Base-by-base conservation (phyloP, 208 protist species). In the Trichomonas tenax region DNA sequence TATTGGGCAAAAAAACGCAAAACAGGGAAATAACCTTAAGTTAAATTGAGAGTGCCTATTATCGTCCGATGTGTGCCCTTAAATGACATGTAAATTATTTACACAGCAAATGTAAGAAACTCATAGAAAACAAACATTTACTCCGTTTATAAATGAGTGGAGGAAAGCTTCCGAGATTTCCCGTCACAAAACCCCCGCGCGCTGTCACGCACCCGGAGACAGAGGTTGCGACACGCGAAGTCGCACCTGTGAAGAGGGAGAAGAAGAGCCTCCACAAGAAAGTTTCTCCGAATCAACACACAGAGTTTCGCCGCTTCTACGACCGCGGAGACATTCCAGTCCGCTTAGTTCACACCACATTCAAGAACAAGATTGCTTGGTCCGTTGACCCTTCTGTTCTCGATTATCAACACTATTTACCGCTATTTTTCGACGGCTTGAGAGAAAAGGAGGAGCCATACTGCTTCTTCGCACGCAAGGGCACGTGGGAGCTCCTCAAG, bases 351-450 rank as follows among this genome's bases (percentile, higher is more conserved):
- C 89, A 96, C 26, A 96, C 49, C 3, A 34, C 48, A 38, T 96
- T 44, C n/a, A 72, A 72, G 51, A 96, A 96, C 26, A 36, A 26
- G 21, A 96, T 96, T 72, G 89, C 45, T 72, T 96, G 89, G 89
- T 81, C 45, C 36, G 89, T 96, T 23, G 89, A 96, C 41, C 45
- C 49, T 45, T 10, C 89, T 8, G 34, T 72, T 81, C 49, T 96
- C 2, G 89, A 96, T 40, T 96, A 81, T 51, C 89, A 96, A 26
- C 89, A 96, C 72, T 96, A 96, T 40, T 96, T 96, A 72, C 89
- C 89, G 34, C 11, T 96, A 31, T 96, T 96, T 45, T 63, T 96
- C 15, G 89, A 96, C 31, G 89, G 89, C 4, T 11, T 96, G 6
- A 10, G 89, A 17, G 89, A 96, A 96, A 96, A 96, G 31, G 49